These are phyloP conservation scores for Heterococcus sp. DNA, from an alignment of 108 stramenopile species.

Conservation along the genomic window DNA sequence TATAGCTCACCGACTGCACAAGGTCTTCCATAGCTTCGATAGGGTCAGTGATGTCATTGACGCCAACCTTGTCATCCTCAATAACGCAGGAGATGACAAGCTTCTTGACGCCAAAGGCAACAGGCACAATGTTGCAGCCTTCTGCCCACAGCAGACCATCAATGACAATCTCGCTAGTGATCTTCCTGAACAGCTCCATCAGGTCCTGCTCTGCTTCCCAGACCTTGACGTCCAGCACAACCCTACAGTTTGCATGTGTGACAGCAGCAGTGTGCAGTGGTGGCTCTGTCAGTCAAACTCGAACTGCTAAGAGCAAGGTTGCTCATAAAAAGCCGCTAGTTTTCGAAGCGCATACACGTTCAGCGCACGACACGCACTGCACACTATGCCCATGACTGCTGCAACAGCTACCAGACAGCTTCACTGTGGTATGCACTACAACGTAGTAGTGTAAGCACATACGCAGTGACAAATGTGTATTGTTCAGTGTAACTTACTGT, in stretches of 20 bases:
- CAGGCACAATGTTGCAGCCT: constrained; percentile 53
- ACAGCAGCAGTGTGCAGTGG: background rate
- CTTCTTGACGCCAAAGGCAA: constrained; percentile 65
- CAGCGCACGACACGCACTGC: background rate
- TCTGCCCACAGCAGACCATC: background rate
- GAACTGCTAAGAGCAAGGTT: background rate
- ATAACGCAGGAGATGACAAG: constrained; percentile 58
- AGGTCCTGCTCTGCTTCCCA: constrained; percentile 61
- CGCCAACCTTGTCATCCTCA: constrained; percentile 51
- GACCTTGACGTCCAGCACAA: constrained; percentile 61
- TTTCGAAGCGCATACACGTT: background rate
- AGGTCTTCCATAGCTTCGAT: constrained; percentile 38
- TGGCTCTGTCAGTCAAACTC: background rate
- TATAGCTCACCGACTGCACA: constrained; percentile 37
- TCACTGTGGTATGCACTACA: background rate
- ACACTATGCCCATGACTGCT: background rate
- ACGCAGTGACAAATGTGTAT: too few species aligned
- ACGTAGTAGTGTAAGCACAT: background rate
- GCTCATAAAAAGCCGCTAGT: too few species aligned
- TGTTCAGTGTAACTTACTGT: background rate
- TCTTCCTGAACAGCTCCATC: constrained; percentile 55
- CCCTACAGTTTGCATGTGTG: too few species aligned
- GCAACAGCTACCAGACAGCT: background rate
- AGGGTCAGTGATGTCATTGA: constrained; percentile 25
- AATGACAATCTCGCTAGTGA: constrained; percentile 13